Conservation (phyloP, 495 filamentous ascomycete species). For the Letharia lupina region DNA sequence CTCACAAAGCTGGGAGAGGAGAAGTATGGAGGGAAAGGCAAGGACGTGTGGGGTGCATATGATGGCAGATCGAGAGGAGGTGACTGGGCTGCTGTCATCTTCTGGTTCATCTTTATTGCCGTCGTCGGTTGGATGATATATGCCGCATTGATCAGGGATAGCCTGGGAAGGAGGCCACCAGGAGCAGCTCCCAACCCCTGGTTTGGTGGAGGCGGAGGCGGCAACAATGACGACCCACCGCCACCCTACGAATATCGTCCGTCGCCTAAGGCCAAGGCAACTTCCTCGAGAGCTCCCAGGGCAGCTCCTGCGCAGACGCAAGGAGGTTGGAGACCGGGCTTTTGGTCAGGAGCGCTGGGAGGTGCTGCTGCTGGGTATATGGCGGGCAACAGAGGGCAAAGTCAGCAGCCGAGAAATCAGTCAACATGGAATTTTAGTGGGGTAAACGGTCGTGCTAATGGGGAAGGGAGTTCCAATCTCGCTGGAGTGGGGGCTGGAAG, state of each 20-base stretch:
- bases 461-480: constrained; percentile 43
- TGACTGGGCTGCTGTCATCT: constrained; percentile 27
- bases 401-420: constrained; percentile 26
- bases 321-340: constrained; percentile 74
- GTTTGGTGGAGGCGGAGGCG: constrained; percentile 43
- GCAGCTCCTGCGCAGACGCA: constrained; percentile 27
- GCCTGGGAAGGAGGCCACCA: constrained; percentile 5
- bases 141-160: constrained; percentile 20
- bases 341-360: constrained; percentile 70
- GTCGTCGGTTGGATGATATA: constrained; percentile 33
- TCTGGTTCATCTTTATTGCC: constrained; percentile 44
- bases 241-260: constrained; percentile 52
- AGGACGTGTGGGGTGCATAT: constrained; percentile 11
- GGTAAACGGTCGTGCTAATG: constrained; percentile 31
- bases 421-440: constrained; percentile 19
- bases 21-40: constrained; percentile 45
- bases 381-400: constrained; percentile 47
- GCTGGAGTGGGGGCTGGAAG: constrained; percentile 30
- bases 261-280: constrained; percentile 47
- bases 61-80: constrained; percentile 16
- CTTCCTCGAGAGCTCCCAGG: constrained; percentile 13
- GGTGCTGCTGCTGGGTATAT: constrained; percentile 66
- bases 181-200: constrained; percentile 21
- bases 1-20: constrained; percentile 75
- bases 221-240: constrained; percentile 47